Percentiles rank a stretch among this genome's conserved stretches.
Evolutionary conservation across 2,329 filamentous ascomycete species (phyloP).

Genomic region (Neocatenulostroma microsporum): DNA sequence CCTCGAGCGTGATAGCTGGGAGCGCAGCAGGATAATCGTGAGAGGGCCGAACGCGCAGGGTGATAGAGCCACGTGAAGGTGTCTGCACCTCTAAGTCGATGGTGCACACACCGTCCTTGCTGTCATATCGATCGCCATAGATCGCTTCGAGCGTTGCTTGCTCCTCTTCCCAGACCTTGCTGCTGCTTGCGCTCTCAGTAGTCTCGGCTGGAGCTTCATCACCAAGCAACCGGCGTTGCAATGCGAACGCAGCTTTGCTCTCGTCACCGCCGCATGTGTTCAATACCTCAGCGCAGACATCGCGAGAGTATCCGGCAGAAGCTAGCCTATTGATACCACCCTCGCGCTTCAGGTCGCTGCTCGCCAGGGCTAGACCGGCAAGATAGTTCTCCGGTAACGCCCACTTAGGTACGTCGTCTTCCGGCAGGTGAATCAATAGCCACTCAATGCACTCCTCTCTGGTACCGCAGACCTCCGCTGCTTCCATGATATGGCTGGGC

Average conservation of each 20-base stretch:
- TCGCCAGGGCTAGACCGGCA: constrained; percentile 79
- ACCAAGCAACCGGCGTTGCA: constrained; percentile 62
- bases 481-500: constrained; percentile 82
- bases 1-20: constrained; percentile 61
- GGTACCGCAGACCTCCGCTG: constrained; percentile 78
- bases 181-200: constrained; percentile 28
- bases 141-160: constrained; percentile 77
- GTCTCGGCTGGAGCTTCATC: background rate
- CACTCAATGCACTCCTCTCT: constrained; percentile 89
- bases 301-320: constrained; percentile 73
- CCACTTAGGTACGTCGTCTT: constrained; percentile 92
- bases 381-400: constrained; percentile 85
- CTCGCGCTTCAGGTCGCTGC: constrained; percentile 72
- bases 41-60: constrained; percentile 62
- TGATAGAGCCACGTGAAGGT: constrained; percentile 37
- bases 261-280: constrained; percentile 67
- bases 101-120: constrained; percentile 51
- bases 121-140: constrained; percentile 64
- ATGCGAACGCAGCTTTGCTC: constrained; percentile 63
- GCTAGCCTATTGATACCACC: constrained; percentile 74
- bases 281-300: constrained; percentile 72
- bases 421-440: constrained; percentile 92
- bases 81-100: constrained; percentile 54
- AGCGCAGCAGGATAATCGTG: constrained; percentile 62
- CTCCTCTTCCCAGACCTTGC: constrained; percentile 75